Evolutionary conservation across 2,329 filamentous ascomycete species (phyloP).

Genomic region (Penicillium griseofulvum): DNA sequence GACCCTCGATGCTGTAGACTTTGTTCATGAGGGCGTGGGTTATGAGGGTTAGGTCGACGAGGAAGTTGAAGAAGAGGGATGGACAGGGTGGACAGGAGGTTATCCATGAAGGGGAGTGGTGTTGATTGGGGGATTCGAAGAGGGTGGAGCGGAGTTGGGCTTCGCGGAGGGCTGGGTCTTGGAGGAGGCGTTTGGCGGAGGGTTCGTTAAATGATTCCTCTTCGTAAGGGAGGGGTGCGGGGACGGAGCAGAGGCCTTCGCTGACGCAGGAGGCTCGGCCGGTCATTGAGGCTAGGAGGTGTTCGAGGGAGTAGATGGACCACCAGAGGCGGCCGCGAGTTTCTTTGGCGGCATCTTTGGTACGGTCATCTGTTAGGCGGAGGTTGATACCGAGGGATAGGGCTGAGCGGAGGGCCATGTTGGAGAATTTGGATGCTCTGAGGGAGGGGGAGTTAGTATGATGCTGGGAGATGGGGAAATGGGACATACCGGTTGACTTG

Average conservation of each 20-base stretch:
- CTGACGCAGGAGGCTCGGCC: slow-evolving; percentile 42
- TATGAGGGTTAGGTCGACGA: slow-evolving; percentile 39
- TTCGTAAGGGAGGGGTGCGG: slow-evolving; percentile 38
- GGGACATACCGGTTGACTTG: slow-evolving; percentile 43
- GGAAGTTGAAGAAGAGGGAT: slow-evolving; percentile 39
- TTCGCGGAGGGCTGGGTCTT: slow-evolving; percentile 18
- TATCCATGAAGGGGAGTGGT: slow-evolving; percentile 21
- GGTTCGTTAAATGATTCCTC: slow-evolving; percentile 36
- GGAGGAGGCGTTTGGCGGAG: slow-evolving; percentile 26
- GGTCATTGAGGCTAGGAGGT: slow-evolving; percentile 42
- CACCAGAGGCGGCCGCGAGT: slow-evolving; percentile 45
- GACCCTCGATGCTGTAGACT: slow-evolving; percentile 40
- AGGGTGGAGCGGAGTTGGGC: slow-evolving; percentile 28
- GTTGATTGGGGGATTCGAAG: slow-evolving; percentile 20
- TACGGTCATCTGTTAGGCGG: slow-evolving; percentile 35
- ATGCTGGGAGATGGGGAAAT: not conserved
- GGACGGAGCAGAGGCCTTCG: slow-evolving; percentile 38
- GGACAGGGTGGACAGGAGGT: slow-evolving; percentile 26
- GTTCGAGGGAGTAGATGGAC: slow-evolving; percentile 43
- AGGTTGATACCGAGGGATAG: slow-evolving; percentile 44
- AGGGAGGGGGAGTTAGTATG: not conserved
- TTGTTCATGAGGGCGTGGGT: slow-evolving; percentile 38
- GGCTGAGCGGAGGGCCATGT: slow-evolving; percentile 42
- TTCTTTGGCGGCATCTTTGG: slow-evolving; percentile 40
- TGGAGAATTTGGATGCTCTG: slow-evolving; percentile 43